Evolutionary conservation across 2,329 filamentous ascomycete species (phyloP).

Genomic region (Dactylellina drechsleri): DNA sequence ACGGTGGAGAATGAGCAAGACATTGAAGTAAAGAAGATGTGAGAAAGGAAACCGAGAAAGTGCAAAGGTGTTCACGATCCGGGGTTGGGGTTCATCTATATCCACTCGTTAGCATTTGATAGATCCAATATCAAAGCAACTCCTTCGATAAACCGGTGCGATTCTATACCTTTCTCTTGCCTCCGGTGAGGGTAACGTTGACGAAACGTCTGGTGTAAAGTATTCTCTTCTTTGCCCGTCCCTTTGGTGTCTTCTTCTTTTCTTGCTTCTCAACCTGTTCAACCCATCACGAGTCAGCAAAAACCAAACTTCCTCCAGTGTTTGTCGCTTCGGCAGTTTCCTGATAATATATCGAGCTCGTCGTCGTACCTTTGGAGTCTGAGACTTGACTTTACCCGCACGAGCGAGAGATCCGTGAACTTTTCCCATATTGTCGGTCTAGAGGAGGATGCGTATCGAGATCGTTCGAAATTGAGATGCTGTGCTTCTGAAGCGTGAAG

Average conservation of each 20-base stretch:
- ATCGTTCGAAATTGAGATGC: conserved; percentile 1
- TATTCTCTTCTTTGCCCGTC: conserved; percentile 95
- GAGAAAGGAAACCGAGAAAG: conserved; percentile 22
- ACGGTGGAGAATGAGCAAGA: conserved; percentile 24
- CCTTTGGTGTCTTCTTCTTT: conserved; percentile 97
- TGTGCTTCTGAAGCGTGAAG: conserved; percentile 3
- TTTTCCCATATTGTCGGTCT: conserved; percentile 78
- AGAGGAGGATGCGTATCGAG: conserved; percentile 11
- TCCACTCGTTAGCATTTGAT: conserved; percentile 33
- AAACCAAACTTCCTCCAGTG: conserved; percentile 5
- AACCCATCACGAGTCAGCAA: conserved; percentile 53
- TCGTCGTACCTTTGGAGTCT: conserved; percentile 82
- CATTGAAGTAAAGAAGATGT: conserved; percentile 13
- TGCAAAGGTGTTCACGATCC: conserved; percentile 61
- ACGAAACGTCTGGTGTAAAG: conserved; percentile 95
- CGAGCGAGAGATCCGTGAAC: conserved; percentile 93
- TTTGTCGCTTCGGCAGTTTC: background rate
- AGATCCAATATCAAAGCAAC: no score
- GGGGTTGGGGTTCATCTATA: conserved; percentile 87
- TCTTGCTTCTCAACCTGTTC: conserved; percentile 84
- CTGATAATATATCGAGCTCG: conserved; percentile 37
- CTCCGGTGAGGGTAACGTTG: conserved; percentile 95
- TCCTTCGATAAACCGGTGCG: background rate
- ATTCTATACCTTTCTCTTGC: conserved; percentile 90
- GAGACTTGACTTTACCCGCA: conserved; percentile 98